These are phyloP conservation scores for Tetradesmus obliquus DNA, from an alignment of 139 green algal species.

Conservation along the genomic window DNA sequence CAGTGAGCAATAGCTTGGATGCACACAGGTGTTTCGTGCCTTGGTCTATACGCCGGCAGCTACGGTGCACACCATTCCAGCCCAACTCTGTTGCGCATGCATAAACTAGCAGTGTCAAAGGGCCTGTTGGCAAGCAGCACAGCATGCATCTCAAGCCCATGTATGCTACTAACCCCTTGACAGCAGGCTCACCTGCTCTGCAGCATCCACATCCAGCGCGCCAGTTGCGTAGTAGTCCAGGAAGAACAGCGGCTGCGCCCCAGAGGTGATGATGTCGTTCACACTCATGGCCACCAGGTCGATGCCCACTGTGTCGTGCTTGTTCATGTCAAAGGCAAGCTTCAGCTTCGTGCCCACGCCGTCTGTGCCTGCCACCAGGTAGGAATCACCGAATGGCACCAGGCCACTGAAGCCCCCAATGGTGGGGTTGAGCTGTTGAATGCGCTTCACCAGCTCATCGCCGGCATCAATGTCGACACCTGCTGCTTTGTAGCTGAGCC, in stretches of 20 bases:
- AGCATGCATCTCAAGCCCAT: too few species aligned
- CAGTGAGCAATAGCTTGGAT: too few species aligned
- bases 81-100: neutral
- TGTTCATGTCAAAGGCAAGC: constrained; percentile 96
- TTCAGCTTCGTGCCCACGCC: constrained; percentile 99
- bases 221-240: constrained; percentile 98
- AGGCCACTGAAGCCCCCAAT: constrained; percentile 97
- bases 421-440: constrained; percentile 91
- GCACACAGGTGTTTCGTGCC: too few species aligned
- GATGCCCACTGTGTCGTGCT: constrained; percentile 98
- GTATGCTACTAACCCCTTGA: too few species aligned
- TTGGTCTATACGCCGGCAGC: too few species aligned
- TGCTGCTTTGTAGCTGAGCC: constrained; percentile 90
- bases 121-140: neutral
- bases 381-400: constrained; percentile 97
- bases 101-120: neutral
- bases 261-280: constrained; percentile 97
- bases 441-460: constrained; percentile 95
- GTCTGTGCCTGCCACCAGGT: constrained; percentile 96
- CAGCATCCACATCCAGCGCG: constrained; percentile 93
- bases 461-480: constrained; percentile 98
- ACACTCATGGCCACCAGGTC: constrained; percentile 98
- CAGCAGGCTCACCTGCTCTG: constrained; percentile 77
- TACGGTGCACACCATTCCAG: too few species aligned
- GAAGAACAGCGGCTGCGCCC: constrained; percentile 98